Percentiles rank a stretch among this genome's conserved stretches.
phyloP scores from a whole-genome alignment of 2,329 filamentous ascomycete species.

The Talaromyces verruculosus region DNA sequence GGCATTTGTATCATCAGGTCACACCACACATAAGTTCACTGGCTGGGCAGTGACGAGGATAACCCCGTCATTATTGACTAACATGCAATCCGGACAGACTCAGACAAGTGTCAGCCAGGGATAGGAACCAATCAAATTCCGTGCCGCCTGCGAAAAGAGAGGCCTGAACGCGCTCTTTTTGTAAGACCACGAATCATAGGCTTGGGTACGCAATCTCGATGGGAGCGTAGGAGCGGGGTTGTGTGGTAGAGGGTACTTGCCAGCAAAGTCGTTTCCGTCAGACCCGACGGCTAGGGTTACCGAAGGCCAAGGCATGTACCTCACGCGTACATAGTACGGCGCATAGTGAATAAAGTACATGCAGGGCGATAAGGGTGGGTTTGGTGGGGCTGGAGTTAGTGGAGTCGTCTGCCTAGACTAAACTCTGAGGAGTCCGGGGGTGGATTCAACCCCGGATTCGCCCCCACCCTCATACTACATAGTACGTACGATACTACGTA shows the following conservation, averaged over 20 bases:
- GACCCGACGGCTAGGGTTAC: not conserved
- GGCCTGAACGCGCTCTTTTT: not conserved
- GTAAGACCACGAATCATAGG: not conserved
- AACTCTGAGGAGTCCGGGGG: constrained; percentile 18
- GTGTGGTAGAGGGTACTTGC: not conserved
- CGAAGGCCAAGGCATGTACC: not conserved
- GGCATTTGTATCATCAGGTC: not conserved
- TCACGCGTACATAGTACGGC: not conserved
- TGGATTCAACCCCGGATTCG: constrained; percentile 17
- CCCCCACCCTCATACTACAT: not conserved
- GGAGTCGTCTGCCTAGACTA: constrained; percentile 7
- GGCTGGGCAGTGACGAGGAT: not conserved
- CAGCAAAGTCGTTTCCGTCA: not conserved
- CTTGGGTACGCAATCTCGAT: not conserved
- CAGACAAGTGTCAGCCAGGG: not conserved
- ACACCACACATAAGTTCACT: not conserved
- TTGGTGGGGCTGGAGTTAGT: constrained; percentile 13
- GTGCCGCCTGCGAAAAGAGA: not conserved
- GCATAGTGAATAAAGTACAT: not conserved
- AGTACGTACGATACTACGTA: not conserved
- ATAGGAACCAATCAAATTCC: not conserved
- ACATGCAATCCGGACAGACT: not conserved
- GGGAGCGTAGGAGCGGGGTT: not conserved
- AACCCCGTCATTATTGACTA: not conserved
- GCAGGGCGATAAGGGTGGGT: not conserved